Percentiles rank a stretch among this genome's conserved stretches.
phyloP scores from a whole-genome alignment of 768 basidiomycete species.

The Trametopsis cervina region DNA sequence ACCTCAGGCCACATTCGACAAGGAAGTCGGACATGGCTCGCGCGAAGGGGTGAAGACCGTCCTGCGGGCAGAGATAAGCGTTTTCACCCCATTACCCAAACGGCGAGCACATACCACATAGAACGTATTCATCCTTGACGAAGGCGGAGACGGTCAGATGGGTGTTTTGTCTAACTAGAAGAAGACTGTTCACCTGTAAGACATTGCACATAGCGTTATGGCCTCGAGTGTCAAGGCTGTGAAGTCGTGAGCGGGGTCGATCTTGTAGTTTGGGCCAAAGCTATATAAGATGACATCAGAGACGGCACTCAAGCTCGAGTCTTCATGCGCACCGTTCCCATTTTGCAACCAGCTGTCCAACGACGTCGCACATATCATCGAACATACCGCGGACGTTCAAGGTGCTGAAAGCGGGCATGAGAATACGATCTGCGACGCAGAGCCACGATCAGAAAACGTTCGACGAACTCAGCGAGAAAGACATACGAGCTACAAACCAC shows the following conservation, averaged over 20 bases:
- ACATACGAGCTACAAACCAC: slow-evolving; percentile 39
- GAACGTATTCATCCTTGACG: slow-evolving; percentile 41
- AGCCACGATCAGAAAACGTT: neutral
- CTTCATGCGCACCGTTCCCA: slow-evolving; percentile 30
- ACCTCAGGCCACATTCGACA: slow-evolving; percentile 28
- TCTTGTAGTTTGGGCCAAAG: slow-evolving; percentile 33
- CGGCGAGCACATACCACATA: slow-evolving; percentile 25
- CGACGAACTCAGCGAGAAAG: neutral
- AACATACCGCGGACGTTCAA: slow-evolving; percentile 38
- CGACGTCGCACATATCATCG: slow-evolving; percentile 40
- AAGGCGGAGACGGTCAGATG: too few species aligned
- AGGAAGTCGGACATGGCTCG: slow-evolving; percentile 37
- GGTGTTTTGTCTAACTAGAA: too few species aligned
- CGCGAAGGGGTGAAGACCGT: slow-evolving; percentile 31
- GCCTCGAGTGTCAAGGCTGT: slow-evolving; percentile 43
- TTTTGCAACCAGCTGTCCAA: slow-evolving; percentile 35
- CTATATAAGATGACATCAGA: neutral
- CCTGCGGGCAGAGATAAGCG: slow-evolving; percentile 18
- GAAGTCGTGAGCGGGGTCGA: slow-evolving; percentile 39
- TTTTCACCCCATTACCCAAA: slow-evolving; percentile 15
- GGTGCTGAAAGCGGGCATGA: slow-evolving; percentile 38
- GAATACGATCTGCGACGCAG: slow-evolving; percentile 26
- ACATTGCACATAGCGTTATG: slow-evolving; percentile 38
- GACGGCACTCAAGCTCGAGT: neutral
- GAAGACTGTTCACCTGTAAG: slow-evolving; percentile 24